Evolutionary conservation across 2,329 filamentous ascomycete genomes (phyloP).

Genomic region (Ophiocordyceps polyrhachis-furcata): DNA sequence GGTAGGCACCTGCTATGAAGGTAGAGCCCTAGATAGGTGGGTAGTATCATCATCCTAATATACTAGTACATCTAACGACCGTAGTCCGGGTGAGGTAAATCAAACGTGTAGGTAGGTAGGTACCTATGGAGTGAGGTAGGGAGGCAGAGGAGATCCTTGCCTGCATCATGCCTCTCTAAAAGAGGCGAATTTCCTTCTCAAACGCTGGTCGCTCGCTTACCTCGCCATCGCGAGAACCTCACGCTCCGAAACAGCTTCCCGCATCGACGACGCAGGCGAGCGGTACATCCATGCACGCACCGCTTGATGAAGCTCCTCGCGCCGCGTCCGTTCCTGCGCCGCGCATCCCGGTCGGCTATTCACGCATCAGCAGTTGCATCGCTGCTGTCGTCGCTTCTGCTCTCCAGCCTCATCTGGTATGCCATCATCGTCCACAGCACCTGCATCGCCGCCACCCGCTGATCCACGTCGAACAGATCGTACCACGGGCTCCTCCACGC

Average conservation of each 20-base stretch:
- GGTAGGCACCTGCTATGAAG: too few species aligned
- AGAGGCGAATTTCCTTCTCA: not conserved
- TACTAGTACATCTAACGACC: too few species aligned
- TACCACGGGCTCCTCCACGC: conserved; percentile 42
- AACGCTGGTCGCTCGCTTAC: not conserved
- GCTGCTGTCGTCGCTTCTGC: not conserved
- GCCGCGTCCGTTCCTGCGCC: not conserved
- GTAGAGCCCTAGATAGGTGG: too few species aligned
- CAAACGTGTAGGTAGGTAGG: too few species aligned
- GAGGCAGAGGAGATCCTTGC: not conserved
- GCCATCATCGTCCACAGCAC: conserved; percentile 40
- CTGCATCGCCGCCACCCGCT: conserved; percentile 37
- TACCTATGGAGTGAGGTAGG: not conserved
- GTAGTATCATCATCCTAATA: too few species aligned
- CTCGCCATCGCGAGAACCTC: not conserved
- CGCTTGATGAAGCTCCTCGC: not conserved
- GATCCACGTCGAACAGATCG: conserved; percentile 35
- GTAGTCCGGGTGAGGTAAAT: too few species aligned
- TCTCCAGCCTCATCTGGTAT: conserved; percentile 34
- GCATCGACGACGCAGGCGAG: not conserved
- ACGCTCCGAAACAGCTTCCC: not conserved
- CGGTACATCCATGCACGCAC: not conserved
- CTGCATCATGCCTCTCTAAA: not conserved
- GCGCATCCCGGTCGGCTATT: conserved; percentile 1
- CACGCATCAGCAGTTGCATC: conserved; percentile 1